phyloP scores from a whole-genome alignment of 208 protist species.

The Strigomonas galati region DNA sequence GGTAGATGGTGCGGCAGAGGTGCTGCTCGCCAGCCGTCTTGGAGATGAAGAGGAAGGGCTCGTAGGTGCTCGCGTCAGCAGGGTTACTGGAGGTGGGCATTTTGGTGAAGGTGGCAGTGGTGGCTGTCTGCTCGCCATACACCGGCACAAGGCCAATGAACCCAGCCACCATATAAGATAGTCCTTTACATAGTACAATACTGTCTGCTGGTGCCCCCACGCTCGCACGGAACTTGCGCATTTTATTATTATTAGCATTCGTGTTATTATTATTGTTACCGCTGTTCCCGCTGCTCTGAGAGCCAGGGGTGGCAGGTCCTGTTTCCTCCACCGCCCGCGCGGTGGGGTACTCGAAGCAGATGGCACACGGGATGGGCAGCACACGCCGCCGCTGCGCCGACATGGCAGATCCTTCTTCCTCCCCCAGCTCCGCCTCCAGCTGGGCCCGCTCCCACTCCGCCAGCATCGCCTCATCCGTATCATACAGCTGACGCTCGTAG shows the following conservation, averaged over 20 bases:
- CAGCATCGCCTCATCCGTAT: conserved; percentile 37
- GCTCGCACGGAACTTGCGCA: too few relatives aligned
- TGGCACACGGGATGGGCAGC: conserved; percentile 37
- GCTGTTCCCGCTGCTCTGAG: neutral
- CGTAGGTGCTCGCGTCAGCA: conserved; percentile 6
- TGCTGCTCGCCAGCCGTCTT: conserved; percentile 48
- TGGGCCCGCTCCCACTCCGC: conserved; percentile 4
- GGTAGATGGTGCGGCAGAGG: conserved; percentile 34
- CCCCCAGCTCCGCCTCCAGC: neutral
- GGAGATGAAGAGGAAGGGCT: conserved; percentile 36
- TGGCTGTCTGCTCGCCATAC: neutral
- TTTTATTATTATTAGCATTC: too few relatives aligned
- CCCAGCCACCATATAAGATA: conserved; percentile 18
- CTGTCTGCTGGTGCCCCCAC: conserved; percentile 10
- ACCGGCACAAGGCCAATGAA: conserved; percentile 24
- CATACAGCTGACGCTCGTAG: conserved; percentile 33
- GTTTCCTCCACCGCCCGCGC: conserved; percentile 18
- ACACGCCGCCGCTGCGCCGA: conserved; percentile 5
- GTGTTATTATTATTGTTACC: neutral
- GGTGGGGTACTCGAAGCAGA: conserved; percentile 36
- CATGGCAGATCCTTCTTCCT: neutral
- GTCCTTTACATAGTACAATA: conserved; percentile 14
- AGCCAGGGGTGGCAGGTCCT: neutral
- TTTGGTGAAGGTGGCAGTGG: neutral
- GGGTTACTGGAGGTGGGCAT: neutral